These are phyloP conservation scores for Diddensiella transvaalensis DNA, from an alignment of 805 yeast genomes.

Conservation along the genomic window DNA sequence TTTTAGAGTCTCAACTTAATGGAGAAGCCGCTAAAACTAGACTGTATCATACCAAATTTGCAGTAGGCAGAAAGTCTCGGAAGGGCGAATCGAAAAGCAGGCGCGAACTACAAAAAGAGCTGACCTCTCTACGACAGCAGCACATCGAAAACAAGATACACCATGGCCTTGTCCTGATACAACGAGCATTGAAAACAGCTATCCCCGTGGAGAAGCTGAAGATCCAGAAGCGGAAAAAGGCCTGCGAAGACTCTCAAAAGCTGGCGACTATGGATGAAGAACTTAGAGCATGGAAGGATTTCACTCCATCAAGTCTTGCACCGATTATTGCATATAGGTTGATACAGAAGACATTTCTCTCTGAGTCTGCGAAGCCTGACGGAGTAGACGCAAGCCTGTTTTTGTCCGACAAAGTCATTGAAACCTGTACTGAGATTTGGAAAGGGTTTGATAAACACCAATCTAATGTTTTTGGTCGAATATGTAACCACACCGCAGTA, in stretches of 20 bases:
- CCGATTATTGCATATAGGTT: constrained; percentile 11
- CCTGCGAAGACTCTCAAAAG: constrained; percentile 13
- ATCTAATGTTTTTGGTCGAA: constrained; percentile 25
- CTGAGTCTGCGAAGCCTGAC: constrained; percentile 5
- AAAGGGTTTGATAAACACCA: constrained; percentile 7
- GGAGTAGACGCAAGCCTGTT: constrained; percentile 11
- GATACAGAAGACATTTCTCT: constrained; percentile 19
- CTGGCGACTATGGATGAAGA: constrained; percentile 20
- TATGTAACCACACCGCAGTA: constrained; percentile 21
- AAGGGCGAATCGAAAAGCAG: constrained; percentile 4
- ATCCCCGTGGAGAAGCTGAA: constrained; percentile 33
- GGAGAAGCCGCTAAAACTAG: constrained; percentile 23
- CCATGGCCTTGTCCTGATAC: constrained; percentile 26
- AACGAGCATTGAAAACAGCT: constrained; percentile 32
- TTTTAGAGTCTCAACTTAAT: constrained; percentile 34
- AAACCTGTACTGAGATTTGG: constrained; percentile 10
- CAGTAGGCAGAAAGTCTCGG: constrained; percentile 23
- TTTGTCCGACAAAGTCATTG: constrained; percentile 6
- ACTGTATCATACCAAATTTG: constrained; percentile 31
- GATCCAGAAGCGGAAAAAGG: constrained; percentile 29
- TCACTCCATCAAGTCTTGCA: constrained; percentile 23
- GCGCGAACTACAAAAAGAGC: neutral
- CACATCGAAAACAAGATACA: constrained; percentile 32
- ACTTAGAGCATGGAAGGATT: constrained; percentile 18
- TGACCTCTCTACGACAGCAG: constrained; percentile 19